These are phyloP conservation scores for Huntiella bhutanensis DNA, from an alignment of 2,329 filamentous ascomycete genomes.

Conservation along the genomic window DNA sequence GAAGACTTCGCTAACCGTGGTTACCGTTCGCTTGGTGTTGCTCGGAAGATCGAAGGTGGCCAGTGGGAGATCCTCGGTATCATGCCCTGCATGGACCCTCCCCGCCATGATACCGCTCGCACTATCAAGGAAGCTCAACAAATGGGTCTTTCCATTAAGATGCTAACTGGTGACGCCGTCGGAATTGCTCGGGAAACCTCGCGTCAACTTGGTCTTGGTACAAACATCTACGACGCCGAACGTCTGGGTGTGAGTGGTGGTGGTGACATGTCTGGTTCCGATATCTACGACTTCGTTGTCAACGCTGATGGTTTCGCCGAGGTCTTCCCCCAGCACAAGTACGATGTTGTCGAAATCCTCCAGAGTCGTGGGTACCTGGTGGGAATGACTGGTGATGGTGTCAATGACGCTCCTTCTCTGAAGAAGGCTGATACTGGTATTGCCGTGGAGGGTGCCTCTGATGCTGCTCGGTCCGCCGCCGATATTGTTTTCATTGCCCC, in stretches of 20 bases:
- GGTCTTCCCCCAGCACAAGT: constrained; percentile 91
- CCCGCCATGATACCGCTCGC: constrained; percentile 74
- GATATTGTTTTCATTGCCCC: constrained; percentile 89
- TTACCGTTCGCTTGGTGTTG: constrained; percentile 85
- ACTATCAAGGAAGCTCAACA: constrained; percentile 80
- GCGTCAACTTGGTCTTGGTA: constrained; percentile 70
- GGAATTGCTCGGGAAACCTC: constrained; percentile 35
- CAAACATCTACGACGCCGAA: constrained; percentile 87
- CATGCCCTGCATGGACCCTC: constrained; percentile 45
- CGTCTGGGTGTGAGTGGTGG: constrained; percentile 76
- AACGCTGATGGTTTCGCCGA: constrained; percentile 89
- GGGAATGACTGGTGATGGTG: constrained; percentile 91
- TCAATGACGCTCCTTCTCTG: constrained; percentile 81
- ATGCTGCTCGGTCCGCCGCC: constrained; percentile 75
- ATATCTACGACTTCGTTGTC: constrained; percentile 90
- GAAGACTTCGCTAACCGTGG: constrained; percentile 81
- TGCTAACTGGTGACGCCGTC: constrained; percentile 88
- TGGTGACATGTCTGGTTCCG: constrained; percentile 81
- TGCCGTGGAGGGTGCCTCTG: constrained; percentile 78
- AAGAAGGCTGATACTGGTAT: constrained; percentile 96
- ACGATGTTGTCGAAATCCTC: constrained; percentile 81
- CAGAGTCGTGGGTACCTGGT: constrained; percentile 86
- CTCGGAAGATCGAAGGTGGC: constrained; percentile 65
- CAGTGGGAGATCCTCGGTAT: constrained; percentile 60
- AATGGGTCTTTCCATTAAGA: constrained; percentile 81